Conservation (phyloP, 2,329 filamentous ascomycete species). For the Claviceps sp. region DNA sequence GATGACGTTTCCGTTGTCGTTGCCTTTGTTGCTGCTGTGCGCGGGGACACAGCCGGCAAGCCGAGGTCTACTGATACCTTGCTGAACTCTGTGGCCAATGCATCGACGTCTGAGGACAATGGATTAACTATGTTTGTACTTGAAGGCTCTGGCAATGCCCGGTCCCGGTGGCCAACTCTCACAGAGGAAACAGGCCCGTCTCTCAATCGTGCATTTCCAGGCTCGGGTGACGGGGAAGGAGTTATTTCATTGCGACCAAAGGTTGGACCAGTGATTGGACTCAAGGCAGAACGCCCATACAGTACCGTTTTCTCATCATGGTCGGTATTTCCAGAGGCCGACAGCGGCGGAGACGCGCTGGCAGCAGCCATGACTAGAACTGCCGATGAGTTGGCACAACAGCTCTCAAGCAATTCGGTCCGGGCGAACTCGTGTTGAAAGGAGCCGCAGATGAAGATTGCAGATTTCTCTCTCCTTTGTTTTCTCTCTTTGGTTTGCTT, state of each 20-base stretch:
- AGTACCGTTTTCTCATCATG: constrained; percentile 8
- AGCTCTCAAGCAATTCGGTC: not conserved
- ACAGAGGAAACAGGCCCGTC: constrained; percentile 43
- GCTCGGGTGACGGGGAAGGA: constrained; percentile 15
- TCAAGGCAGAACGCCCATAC: constrained; percentile 2
- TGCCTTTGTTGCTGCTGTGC: constrained; percentile 1
- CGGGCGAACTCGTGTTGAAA: not conserved
- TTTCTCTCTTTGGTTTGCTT: not conserved
- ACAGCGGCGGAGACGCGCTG: constrained; percentile 20
- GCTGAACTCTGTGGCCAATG: constrained; percentile 7
- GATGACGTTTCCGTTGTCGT: constrained; percentile 14
- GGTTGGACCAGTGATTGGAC: constrained; percentile 11
- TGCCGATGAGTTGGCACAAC: not conserved
- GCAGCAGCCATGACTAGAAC: constrained; percentile 22
- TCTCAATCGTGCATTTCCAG: constrained; percentile 27
- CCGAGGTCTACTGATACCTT: constrained; percentile 8
- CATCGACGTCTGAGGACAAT: constrained; percentile 3
- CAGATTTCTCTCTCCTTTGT: not conserved
- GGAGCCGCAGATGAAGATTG: not conserved
- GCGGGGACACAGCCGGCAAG: constrained; percentile 6
- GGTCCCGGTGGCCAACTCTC: constrained; percentile 38
- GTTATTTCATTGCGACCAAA: constrained; percentile 24
- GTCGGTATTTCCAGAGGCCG: constrained; percentile 15
- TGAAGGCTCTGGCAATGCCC: constrained; percentile 38
- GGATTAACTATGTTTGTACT: constrained; percentile 30